Percentiles rank a stretch among this genome's conserved stretches.
Conservation (phyloP, 1,284 basidiomycete species). For the Porodaedalea pini region DNA sequence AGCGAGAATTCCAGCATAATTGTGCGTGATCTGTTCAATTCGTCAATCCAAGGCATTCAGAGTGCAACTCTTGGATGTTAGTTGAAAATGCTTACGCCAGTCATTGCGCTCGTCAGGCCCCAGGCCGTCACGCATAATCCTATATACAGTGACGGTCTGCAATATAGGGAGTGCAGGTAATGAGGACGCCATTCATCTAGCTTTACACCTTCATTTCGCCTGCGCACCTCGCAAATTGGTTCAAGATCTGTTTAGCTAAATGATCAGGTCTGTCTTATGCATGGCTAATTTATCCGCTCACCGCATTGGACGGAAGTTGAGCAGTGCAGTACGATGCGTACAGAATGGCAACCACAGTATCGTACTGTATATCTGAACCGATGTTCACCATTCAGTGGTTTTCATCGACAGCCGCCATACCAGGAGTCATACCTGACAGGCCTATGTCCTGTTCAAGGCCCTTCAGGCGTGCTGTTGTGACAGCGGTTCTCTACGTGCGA, state of each 20-base stretch:
- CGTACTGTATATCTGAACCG: slow-evolving; percentile 56
- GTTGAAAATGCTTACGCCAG: slow-evolving; percentile 44
- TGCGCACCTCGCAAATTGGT: slow-evolving; percentile 45
- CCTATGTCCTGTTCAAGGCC: slow-evolving; percentile 56
- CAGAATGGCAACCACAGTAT: slow-evolving; percentile 53
- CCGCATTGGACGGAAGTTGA: slow-evolving; percentile 67
- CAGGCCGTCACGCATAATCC: slow-evolving; percentile 59
- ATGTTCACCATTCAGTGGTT: neutral
- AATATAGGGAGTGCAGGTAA: too few relatives aligned
- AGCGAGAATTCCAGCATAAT: slow-evolving; percentile 52
- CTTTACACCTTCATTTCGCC: neutral
- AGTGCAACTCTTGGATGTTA: slow-evolving; percentile 8
- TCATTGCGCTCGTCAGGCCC: slow-evolving; percentile 60
- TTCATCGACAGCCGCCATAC: neutral
- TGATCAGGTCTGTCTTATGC: neutral
- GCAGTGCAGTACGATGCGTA: slow-evolving; percentile 59
- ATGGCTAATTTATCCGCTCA: slow-evolving; percentile 29
- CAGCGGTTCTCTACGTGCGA: slow-evolving; percentile 55
- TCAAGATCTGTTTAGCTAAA: slow-evolving; percentile 40
- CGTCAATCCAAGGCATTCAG: slow-evolving; percentile 8
- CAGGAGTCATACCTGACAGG: slow-evolving; percentile 42
- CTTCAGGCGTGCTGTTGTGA: slow-evolving; percentile 57
- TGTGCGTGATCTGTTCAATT: slow-evolving; percentile 44
- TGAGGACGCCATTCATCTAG: neutral
- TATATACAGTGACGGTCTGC: slow-evolving; percentile 60